Base-by-base conservation (phyloP, 441 rosid genomes). In the Eutrema salsugineum region DNA sequence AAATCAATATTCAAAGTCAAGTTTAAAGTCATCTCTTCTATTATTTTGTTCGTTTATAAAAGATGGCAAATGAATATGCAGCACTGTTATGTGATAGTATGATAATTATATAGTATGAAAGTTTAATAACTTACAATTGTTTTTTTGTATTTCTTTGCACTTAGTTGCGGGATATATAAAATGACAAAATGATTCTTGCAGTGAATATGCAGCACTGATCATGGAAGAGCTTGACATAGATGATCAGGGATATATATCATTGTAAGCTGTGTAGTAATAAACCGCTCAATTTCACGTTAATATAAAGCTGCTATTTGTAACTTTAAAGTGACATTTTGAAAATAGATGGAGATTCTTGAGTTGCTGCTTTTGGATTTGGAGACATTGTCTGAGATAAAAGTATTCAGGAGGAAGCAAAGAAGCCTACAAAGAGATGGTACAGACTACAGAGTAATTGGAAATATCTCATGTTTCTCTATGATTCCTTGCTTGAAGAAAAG, bases 191-290 rank as follows among this genome's bases (percentile, higher is more conserved):
- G n/a, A n/a, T n/a, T n/a, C n/a, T n/a, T n/a, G n/a, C n/a, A n/a
- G 74, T 49, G 77, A 77, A 47, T 77, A 77, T 62, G 82, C 82
- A n/a, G 67, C 84, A 30, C 36, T 79, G 55, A 83, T 83, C 68
- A 81, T 83, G 85, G 77, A 79, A 65, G 85, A 79, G 61, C 61
- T 83, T 22, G 85, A 79, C 48, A 71, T 68, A 2, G 46, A 81
- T 19, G 32, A 81, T 55, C 15, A 38, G 0, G 83, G 80, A 35
- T 79, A 75, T 20, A 20, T 2, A 77, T 81, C 56, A 71, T 27
- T 79, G 87, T 83, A 71, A 38, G 46, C 0, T 49, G 36, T n/a
- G n/a, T 30, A 30, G 8, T 16, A 9, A 19, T 22, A 6, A 61
- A 61, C 8, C 66, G 24, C 38, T 15, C 16, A n/a, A n/a, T 8